Evolutionary conservation across 495 filamentous ascomycete species (phyloP).

Genomic region (Podospora appendiculata): DNA sequence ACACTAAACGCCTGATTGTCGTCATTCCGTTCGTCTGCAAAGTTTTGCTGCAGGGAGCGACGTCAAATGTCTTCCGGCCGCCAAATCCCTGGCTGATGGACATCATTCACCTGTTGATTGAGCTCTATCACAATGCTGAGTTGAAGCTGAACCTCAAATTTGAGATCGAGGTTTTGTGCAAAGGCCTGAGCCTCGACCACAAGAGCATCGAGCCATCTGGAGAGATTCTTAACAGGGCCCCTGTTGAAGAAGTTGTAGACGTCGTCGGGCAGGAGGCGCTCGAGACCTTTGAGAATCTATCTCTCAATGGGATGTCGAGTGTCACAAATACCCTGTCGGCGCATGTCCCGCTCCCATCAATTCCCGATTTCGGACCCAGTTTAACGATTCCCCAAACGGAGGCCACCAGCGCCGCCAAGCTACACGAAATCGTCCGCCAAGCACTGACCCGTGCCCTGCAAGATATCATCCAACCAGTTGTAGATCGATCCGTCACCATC

Average conservation of each 20-base stretch:
- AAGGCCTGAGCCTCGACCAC: conserved; percentile 79
- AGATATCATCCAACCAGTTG: conserved; percentile 94
- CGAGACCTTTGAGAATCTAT: conserved; percentile 71
- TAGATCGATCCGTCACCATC: conserved; percentile 94
- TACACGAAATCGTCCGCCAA: conserved; percentile 73
- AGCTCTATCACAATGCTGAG: conserved; percentile 87
- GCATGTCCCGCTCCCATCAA: conserved; percentile 59
- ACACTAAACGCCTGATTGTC: conserved; percentile 79
- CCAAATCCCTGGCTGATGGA: conserved; percentile 98
- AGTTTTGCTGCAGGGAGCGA: conserved; percentile 73
- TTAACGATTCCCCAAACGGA: conserved; percentile 72
- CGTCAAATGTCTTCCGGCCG: conserved; percentile 82
- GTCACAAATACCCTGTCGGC: conserved; percentile 66
- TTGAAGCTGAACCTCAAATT: conserved; percentile 94
- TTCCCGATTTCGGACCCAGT: conserved; percentile 70
- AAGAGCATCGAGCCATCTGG: conserved; percentile 78
- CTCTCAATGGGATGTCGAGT: conserved; percentile 62
- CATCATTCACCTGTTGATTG: conserved; percentile 75
- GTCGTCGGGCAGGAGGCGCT: conserved; percentile 40
- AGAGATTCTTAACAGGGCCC: conserved; percentile 65
- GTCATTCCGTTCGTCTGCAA: conserved; percentile 97
- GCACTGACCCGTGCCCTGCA: conserved; percentile 82
- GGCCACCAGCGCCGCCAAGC: conserved; percentile 56
- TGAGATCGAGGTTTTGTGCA: conserved; percentile 95
- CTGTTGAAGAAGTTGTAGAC: conserved; percentile 54